Conservation (phyloP, 164 flowering plant species). For the Liriodendron chinense region DNA sequence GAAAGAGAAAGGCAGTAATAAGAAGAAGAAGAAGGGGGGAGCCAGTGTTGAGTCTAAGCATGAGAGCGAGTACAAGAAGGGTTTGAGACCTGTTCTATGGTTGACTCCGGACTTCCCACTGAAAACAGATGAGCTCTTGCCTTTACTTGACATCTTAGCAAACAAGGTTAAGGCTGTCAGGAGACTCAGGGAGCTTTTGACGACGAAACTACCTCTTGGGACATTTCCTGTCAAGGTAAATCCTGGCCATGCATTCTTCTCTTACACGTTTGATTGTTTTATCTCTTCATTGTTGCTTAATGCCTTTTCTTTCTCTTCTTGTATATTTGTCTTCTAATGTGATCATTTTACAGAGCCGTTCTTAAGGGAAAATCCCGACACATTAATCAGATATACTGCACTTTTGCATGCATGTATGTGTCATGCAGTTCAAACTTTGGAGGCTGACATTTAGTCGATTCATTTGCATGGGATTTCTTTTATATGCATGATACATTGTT, state of each 20-base stretch:
- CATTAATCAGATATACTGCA: not conserved
- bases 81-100: constrained; percentile 94
- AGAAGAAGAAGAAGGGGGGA: constrained; percentile 82
- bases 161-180: constrained; percentile 97
- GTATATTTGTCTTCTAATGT: no score
- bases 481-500: not conserved
- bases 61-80: constrained; percentile 96
- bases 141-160: constrained; percentile 92
- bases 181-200: constrained; percentile 91
- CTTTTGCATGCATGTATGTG: no score
- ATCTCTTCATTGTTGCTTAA: not conserved
- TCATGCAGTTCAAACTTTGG: not conserved
- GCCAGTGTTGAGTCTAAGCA: constrained; percentile 52
- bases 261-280: not conserved
- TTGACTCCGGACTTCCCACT: constrained; percentile 94
- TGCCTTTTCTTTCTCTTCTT: not conserved
- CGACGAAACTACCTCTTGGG: constrained; percentile 85
- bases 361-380: not conserved
- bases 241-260: not conserved
- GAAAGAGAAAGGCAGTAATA: constrained; percentile 71
- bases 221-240: constrained; percentile 97
- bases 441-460: not conserved
- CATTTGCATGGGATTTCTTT: not conserved
- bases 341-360: no score
- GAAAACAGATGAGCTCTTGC: constrained; percentile 89